Evolutionary conservation across 2,329 filamentous ascomycete genomes (phyloP), one percentile per base, ranked within the genome.

Genomic region (Aulographum hederae): DNA sequence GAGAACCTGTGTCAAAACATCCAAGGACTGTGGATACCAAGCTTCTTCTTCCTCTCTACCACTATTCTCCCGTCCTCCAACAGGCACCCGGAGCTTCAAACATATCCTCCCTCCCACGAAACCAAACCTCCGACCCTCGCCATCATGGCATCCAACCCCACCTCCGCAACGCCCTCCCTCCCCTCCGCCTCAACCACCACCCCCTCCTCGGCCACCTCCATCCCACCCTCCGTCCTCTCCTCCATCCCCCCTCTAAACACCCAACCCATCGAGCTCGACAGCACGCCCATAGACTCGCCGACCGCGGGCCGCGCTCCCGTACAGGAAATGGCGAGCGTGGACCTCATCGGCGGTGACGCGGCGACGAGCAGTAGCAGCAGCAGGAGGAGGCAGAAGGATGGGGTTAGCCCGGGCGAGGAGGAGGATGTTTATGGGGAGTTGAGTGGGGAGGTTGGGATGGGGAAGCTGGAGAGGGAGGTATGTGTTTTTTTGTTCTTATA

Each of bases 191-290:
- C 21, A 10, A 25, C 21, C 21, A 10, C 21, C 13, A 4, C 21
- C 5, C 4, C 29, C 10, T 2, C 30, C 6, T 14, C 43, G 5
- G 43, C 41, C 8, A 26, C 41, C 13, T 38, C 49, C 5, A 38
- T 42, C 15, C 46, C 46, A 5, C 46, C 50, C 1, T 45, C 50
- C 25, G 51, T 61, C 37, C 48, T 52, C 4, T 48, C 52, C 2
- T 44, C 42, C 4, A 48, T 51, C 2, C 53, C 52, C 0, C 45
- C 57, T 4, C 54, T 61, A 39, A 61, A 63, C 38, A 39, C 43
- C 8, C 44, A 47, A 28, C 57, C 58, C 0, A 49, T 60, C 4
- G 59, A 63, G 41, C 39, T 63, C 4, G 58, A 62, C 32, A 49
- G 51, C 34, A 48, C 44, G 8, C 48, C 50, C 2, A 34, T 43